Conservation (phyloP, 805 yeast species). For the Kazachstania viticola region DNA sequence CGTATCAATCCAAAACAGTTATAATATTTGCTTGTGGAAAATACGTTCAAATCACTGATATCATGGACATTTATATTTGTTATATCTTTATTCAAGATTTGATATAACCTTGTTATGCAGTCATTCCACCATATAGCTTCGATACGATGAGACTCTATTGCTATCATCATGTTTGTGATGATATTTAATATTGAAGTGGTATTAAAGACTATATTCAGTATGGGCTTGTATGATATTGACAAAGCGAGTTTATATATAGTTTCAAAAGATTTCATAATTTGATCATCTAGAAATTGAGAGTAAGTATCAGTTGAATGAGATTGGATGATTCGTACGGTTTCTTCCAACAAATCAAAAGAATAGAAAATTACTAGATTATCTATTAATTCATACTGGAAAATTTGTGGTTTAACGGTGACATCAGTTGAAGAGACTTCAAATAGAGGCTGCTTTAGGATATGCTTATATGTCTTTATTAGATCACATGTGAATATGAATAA, state of each 20-base stretch:
- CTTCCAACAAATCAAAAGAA: constrained; percentile 47
- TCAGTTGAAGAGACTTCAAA: constrained; percentile 11
- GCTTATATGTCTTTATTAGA: constrained; percentile 16
- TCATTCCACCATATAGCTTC: constrained; percentile 20
- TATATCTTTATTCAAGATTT: constrained; percentile 13
- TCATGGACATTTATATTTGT: constrained; percentile 3
- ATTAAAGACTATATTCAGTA: constrained; percentile 40
- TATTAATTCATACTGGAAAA: constrained; percentile 36
- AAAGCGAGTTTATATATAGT: constrained; percentile 29
- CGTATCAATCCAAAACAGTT: constrained; percentile 18
- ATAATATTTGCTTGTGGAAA: constrained; percentile 8
- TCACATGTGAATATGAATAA: constrained; percentile 21
- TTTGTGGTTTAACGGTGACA: constrained; percentile 21
- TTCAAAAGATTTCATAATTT: constrained; percentile 20
- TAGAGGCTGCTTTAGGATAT: constrained; percentile 16
- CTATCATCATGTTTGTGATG: constrained; percentile 24
- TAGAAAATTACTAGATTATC: constrained; percentile 40
- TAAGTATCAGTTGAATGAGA: constrained; percentile 8
- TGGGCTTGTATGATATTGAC: constrained; percentile 37
- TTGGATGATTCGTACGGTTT: constrained; percentile 24
- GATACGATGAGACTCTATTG: not conserved
- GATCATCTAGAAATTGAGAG: constrained; percentile 12
- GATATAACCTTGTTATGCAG: constrained; percentile 13
- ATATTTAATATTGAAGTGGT: constrained; percentile 41
- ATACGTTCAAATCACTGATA: not conserved